A percentile compares a stretch with the other conserved stretches of the same genome.
phyloP scores from a whole-genome alignment of 176 grass and related monocot species.

The Raddia distichophylla region DNA sequence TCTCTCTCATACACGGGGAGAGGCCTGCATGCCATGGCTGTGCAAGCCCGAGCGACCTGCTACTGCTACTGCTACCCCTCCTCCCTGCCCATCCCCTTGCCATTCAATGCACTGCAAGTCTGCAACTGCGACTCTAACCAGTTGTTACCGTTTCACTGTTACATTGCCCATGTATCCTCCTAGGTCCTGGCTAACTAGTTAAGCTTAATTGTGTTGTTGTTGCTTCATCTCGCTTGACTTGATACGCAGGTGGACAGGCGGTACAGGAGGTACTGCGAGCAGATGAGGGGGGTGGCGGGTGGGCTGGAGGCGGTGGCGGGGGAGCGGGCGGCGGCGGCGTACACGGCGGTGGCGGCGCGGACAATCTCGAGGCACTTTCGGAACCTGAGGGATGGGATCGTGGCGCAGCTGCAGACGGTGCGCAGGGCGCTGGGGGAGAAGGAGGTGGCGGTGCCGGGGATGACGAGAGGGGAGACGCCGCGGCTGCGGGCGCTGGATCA shows the following conservation, averaged over 20 bases:
- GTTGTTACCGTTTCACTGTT: constrained; percentile 55
- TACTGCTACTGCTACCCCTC: constrained; percentile 35
- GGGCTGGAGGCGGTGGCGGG: constrained; percentile 83
- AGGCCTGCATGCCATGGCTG: constrained; percentile 44
- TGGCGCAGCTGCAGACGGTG: constrained; percentile 56
- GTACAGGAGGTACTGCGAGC: constrained; percentile 85
- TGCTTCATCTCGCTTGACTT: neutral
- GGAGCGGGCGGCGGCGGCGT: constrained; percentile 62
- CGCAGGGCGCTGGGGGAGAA: constrained; percentile 80
- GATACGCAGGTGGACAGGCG: constrained; percentile 71
- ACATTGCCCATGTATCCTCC: constrained; percentile 32
- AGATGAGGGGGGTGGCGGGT: constrained; percentile 58
- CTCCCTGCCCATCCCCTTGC: constrained; percentile 52
- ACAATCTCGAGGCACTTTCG: constrained; percentile 89
- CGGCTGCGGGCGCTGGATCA: constrained; percentile 78
- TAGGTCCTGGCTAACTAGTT: too few relatives aligned
- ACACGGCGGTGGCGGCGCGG: constrained; percentile 68
- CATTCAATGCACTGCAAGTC: constrained; percentile 29
- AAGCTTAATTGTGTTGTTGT: too few relatives aligned
- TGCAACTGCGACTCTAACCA: neutral
- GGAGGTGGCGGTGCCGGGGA: constrained; percentile 48
- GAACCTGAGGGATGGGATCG: constrained; percentile 73
- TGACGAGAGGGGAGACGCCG: constrained; percentile 74
- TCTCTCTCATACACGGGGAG: neutral
- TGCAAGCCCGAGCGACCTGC: constrained; percentile 35